Percentiles rank a stretch among this genome's conserved stretches.
phyloP scores from a whole-genome alignment of 2,329 filamentous ascomycete genomes.

The Phyllosticta citriasiana region DNA sequence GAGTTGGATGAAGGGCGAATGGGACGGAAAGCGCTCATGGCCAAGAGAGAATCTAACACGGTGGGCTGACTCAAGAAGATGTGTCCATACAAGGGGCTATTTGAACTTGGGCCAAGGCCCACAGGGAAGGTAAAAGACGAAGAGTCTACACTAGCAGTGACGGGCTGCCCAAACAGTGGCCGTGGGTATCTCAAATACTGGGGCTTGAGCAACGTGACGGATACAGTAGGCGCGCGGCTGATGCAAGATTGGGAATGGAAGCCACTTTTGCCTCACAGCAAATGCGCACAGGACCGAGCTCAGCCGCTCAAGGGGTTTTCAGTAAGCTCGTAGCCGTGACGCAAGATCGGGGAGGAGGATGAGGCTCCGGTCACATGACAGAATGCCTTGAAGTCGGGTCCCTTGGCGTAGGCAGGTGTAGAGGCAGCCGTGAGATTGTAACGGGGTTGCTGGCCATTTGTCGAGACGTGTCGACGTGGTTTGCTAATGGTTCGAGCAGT shows the following conservation, averaged over 20 bases:
- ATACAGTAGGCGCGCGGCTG: not conserved
- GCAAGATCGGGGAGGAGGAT: constrained; percentile 8
- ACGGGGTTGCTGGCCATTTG: not conserved
- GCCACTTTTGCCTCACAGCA: not conserved
- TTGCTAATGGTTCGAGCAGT: not conserved
- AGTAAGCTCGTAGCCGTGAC: constrained; percentile 5
- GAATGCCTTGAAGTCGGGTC: not conserved
- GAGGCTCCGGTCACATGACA: constrained; percentile 2
- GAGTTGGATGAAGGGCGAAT: constrained; percentile 12
- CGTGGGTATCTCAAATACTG: not conserved
- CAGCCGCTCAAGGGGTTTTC: not conserved
- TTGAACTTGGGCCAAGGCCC: not conserved
- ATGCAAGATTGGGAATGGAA: not conserved
- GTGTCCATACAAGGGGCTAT: not conserved
- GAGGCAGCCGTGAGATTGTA: not conserved
- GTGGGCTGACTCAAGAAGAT: not conserved
- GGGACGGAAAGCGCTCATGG: constrained; percentile 14
- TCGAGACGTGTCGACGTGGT: not conserved
- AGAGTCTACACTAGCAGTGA: not conserved
- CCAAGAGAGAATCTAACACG: not conserved
- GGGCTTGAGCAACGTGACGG: not conserved
- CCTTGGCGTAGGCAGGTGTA: not conserved
- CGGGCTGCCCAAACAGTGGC: not conserved
- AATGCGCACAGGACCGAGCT: not conserved
- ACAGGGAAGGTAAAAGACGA: not conserved